Evolutionary conservation across 73 alveolate species (phyloP).

Genomic region (Paramecium tetraurelia): DNA sequence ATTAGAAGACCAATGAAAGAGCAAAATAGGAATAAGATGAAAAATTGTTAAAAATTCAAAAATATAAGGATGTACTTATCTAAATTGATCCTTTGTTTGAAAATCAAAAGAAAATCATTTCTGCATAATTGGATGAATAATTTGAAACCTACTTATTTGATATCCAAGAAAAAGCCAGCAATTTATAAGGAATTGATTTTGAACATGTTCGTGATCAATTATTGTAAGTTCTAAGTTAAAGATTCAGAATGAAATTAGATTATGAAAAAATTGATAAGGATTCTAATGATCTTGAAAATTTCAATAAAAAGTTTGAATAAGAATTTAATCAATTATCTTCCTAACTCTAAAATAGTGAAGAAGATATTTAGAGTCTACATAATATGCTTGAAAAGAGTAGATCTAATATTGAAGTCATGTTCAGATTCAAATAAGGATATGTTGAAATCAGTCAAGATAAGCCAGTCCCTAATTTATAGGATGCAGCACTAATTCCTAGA

Average conservation of each 20-base stretch:
- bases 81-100: background rate
- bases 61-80: slow-evolving; percentile 24
- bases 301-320: background rate
- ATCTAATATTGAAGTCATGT: slow-evolving; percentile 57
- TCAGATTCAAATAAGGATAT: slow-evolving; percentile 60
- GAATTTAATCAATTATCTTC: background rate
- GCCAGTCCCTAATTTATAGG: slow-evolving; percentile 55
- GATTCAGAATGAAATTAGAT: slow-evolving; percentile 31
- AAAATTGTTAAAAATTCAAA: background rate
- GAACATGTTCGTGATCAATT: slow-evolving; percentile 11
- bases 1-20: slow-evolving; percentile 4
- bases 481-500: slow-evolving; percentile 61
- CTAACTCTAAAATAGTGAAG: background rate
- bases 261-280: background rate
- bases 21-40: background rate
- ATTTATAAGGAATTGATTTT: background rate
- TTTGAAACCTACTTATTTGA: slow-evolving; percentile 15
- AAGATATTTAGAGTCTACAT: background rate
- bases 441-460: slow-evolving; percentile 58
- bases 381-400: slow-evolving; percentile 37
- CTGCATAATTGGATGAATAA: slow-evolving; percentile 7
- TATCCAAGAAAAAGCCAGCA: background rate
- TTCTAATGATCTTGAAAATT: background rate
- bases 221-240: background rate
- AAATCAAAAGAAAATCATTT: background rate